Base-by-base conservation (phyloP, 164 flowering plant genomes). In the Nymphaea colorata region DNA sequence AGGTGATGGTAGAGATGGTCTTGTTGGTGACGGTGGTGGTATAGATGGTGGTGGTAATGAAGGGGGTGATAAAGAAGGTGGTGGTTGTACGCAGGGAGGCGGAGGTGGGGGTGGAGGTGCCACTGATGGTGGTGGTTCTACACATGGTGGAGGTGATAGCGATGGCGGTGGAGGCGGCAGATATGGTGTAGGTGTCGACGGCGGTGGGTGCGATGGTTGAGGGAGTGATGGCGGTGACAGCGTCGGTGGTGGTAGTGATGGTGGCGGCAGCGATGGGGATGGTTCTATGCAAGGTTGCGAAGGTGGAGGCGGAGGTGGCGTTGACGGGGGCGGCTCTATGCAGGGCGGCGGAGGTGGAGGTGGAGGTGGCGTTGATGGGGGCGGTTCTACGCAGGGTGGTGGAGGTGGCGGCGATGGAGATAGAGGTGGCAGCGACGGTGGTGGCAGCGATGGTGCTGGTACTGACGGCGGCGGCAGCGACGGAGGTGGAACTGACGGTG, bases 321-420 rank as follows among this genome's bases (percentile, higher is more conserved):
- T 8, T 55, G 59, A 16, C 16, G 59, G 16, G 10, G 59, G 16
- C 16, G 59, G 16, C 2, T 10, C 12, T 55, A 16, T 1, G 10
- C 12, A 55, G 10, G 59, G 59, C 16, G 59, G 16, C 16, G 59
- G 16, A 8, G 59, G 59, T 55, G 59, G 16, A 8, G 59, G 59
- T 55, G 59, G 16, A 8, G 59, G 16, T 55, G 59, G 16, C 16
- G 59, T 8, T 55, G 59, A 16, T 55, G 59, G 16, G 10, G 59
- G 16, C 16, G 59, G 59, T 55, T 10, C 10, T 55, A 16, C 10
- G 10, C 12, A 55, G 10, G 59, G 64, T 62, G 64, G 36, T 62
- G 14, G 36, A 11, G 64, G 36, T 62, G 64, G 36, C 18, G 64
- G 25, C 18, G 64, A 62, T 62, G n/a, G 64, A 62, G 64, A 62